Evolutionary conservation across 495 filamentous ascomycete species (phyloP).

Genomic region (Durotheca rogersii): DNA sequence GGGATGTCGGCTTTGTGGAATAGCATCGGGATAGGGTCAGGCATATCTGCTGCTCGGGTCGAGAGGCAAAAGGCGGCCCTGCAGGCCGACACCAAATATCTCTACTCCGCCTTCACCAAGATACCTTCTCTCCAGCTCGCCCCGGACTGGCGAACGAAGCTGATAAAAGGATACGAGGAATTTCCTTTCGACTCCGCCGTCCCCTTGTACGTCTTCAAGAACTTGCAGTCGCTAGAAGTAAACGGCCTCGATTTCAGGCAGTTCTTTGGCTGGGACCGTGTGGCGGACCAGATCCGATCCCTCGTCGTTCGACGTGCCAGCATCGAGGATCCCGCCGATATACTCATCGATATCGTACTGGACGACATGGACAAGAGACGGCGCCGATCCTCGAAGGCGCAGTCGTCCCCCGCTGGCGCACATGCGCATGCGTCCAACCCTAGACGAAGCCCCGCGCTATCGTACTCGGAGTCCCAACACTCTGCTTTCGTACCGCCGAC

Average conservation of each 20-base stretch:
- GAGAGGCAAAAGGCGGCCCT: conserved; percentile 85
- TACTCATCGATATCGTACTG: conserved; percentile 87
- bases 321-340: conserved; percentile 85
- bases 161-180: conserved; percentile 92
- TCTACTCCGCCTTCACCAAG: conserved; percentile 98
- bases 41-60: conserved; percentile 71
- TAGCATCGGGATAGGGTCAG: conserved; percentile 73
- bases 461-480: conserved; percentile 57
- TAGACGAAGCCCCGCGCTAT: conserved; percentile 53
- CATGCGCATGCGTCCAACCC: conserved; percentile 64
- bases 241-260: conserved; percentile 94
- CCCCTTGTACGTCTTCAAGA: conserved; percentile 92
- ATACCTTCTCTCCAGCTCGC: conserved; percentile 87
- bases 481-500: conserved; percentile 65
- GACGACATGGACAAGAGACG: conserved; percentile 94
- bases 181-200: conserved; percentile 99
- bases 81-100: conserved; percentile 85
- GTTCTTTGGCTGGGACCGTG: conserved; percentile 93
- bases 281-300: conserved; percentile 87
- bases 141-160: conserved; percentile 82
- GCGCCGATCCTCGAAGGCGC: conserved; percentile 79
- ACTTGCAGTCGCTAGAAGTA: conserved; percentile 87
- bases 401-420: conserved; percentile 69
- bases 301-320: conserved; percentile 84
- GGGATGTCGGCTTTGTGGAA: conserved; percentile 92